Percentiles rank a stretch among this genome's conserved stretches.
Conservation (phyloP, 495 filamentous ascomycete genomes). For the Neurospora sp. region DNA sequence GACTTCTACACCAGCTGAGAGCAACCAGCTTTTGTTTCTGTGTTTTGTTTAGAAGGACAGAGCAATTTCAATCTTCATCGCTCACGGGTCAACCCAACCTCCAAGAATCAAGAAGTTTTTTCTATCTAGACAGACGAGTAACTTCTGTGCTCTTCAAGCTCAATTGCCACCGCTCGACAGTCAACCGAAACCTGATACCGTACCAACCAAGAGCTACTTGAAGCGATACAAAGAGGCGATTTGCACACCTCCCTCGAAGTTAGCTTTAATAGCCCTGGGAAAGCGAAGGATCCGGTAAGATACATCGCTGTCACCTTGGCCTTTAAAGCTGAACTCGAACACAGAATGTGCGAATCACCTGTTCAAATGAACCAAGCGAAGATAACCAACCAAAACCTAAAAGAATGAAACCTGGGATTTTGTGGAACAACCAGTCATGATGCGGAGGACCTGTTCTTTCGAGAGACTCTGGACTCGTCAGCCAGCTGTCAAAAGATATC, state of each 20-base stretch:
- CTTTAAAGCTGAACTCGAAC: not conserved
- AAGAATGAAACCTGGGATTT: not conserved
- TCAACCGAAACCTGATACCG: not conserved
- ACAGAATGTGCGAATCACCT: not conserved
- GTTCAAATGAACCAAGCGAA: not conserved
- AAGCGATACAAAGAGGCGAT: not conserved
- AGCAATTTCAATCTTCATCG: no score
- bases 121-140: not conserved
- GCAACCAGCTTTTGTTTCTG: not conserved
- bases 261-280: not conserved
- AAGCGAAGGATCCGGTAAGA: not conserved
- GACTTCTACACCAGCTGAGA: not conserved
- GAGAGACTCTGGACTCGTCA: not conserved
- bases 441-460: not conserved
- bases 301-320: not conserved
- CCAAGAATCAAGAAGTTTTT: not conserved
- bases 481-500: not conserved
- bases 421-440: not conserved
- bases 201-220: not conserved
- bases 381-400: not conserved
- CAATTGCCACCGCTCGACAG: not conserved
- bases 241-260: not conserved
- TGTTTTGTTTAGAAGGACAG: not conserved
- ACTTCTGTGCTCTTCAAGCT: not conserved
- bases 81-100: no score